phyloP scores from a whole-genome alignment of 2,329 filamentous ascomycete genomes.

The Chrysosporium keratinophilum region DNA sequence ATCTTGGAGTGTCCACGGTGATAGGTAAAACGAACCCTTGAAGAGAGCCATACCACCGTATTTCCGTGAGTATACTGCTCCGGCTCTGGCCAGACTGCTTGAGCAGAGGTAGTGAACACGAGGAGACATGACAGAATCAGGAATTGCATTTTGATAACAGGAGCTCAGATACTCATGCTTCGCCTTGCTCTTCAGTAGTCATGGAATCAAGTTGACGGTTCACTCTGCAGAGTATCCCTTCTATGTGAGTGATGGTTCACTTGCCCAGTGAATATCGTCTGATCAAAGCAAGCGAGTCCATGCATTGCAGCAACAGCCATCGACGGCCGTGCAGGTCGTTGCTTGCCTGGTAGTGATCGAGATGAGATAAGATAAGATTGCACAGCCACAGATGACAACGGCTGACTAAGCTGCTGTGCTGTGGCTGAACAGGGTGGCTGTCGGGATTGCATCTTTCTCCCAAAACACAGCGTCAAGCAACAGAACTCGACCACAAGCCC shows the following conservation, averaged over 20 bases:
- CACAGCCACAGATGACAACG: not conserved
- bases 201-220: no score
- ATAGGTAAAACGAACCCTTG: constrained; percentile 13
- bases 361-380: not conserved
- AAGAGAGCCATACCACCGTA: constrained; percentile 13
- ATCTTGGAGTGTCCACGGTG: not conserved
- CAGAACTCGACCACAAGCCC: no score
- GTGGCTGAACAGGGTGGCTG: not conserved
- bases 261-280: no score
- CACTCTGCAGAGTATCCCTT: no score
- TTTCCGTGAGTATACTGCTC: constrained; percentile 14
- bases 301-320: no score
- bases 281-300: no score
- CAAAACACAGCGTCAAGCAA: not conserved
- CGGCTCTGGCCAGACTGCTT: constrained; percentile 16
- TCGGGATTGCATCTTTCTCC: not conserved
- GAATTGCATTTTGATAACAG: not conserved
- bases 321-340: no score
- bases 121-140: constrained; percentile 1
- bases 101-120: not conserved
- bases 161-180: not conserved
- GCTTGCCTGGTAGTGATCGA: not conserved
- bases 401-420: not conserved
- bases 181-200: no score
- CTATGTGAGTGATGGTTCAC: no score